Evolutionary conservation across 768 basidiomycete genomes (phyloP).

Genomic region (Filobasidium wieringae): DNA sequence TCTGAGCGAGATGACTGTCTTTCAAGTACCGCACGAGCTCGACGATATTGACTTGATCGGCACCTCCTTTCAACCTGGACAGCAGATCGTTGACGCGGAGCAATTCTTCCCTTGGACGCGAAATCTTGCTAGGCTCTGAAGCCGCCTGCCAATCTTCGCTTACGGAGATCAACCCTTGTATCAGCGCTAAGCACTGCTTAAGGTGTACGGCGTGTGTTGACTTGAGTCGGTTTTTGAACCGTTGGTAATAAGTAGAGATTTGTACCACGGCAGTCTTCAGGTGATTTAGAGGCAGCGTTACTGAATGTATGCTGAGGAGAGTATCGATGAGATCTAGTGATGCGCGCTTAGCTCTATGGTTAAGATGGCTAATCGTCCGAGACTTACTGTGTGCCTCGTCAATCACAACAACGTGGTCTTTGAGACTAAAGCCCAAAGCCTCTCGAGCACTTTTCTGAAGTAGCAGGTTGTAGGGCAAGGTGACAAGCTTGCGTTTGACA

Average conservation of each 20-base stretch:
- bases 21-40: slow-evolving; percentile 71
- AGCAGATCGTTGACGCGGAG: slow-evolving; percentile 59
- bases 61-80: slow-evolving; percentile 54
- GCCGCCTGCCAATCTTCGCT: neutral
- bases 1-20: slow-evolving; percentile 61
- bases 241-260: slow-evolving; percentile 60
- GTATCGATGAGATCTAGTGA: slow-evolving; percentile 74
- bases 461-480: slow-evolving; percentile 84
- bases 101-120: slow-evolving; percentile 46
- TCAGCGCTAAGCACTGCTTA: slow-evolving; percentile 60
- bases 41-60: slow-evolving; percentile 63
- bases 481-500: too few relatives aligned
- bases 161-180: slow-evolving; percentile 48
- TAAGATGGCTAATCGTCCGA: neutral
- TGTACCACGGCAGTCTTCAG: slow-evolving; percentile 59
- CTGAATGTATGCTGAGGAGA: slow-evolving; percentile 71
- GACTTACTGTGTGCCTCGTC: slow-evolving; percentile 94
- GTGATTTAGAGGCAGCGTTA: slow-evolving; percentile 49
- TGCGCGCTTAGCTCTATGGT: neutral
- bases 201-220: slow-evolving; percentile 63
- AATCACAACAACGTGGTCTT: slow-evolving; percentile 72
- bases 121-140: slow-evolving; percentile 3
- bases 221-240: slow-evolving; percentile 66
- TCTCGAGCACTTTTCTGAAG: slow-evolving; percentile 72
- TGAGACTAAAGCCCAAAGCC: slow-evolving; percentile 72